phyloP scores from a whole-genome alignment of 768 basidiomycete genomes.

The Boletellus emodensis region DNA sequence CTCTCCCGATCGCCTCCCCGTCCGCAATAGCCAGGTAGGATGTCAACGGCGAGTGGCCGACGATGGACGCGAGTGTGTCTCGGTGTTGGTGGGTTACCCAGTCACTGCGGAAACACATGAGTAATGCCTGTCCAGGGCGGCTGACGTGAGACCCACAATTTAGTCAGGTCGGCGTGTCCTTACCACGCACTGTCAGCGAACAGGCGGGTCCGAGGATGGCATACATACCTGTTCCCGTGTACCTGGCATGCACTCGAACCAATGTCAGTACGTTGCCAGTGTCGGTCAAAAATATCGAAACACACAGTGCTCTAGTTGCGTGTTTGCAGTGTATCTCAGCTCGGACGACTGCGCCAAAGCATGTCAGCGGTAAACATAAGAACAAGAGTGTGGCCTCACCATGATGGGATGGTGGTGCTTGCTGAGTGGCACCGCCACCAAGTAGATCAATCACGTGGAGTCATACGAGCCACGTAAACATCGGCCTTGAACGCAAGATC shows the following conservation, averaged over 20 bases:
- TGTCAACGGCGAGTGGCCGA: constrained; percentile 82
- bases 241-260: constrained; percentile 82
- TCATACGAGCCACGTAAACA: background rate
- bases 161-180: constrained; percentile 96
- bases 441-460: constrained; percentile 9
- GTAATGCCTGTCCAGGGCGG: background rate
- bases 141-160: constrained; percentile 66
- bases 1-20: constrained; percentile 84
- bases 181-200: constrained; percentile 8
- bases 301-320: constrained; percentile 91
- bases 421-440: constrained; percentile 13
- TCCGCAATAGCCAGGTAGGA: constrained; percentile 93
- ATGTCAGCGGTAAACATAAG: background rate
- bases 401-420: constrained; percentile 13
- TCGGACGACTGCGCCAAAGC: constrained; percentile 66
- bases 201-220: background rate
- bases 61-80: constrained; percentile 89
- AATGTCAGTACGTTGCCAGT: constrained; percentile 7
- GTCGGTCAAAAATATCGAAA: constrained; percentile 5
- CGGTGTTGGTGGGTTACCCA: constrained; percentile 98
- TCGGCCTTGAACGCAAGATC: background rate
- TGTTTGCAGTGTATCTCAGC: constrained; percentile 92
- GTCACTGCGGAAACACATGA: constrained; percentile 53
- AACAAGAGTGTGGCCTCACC: constrained; percentile 7
- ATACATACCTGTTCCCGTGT: constrained; percentile 86